These are phyloP conservation scores for Zygosaccharomyces sapae DNA, from an alignment of 1,139 yeast species.

Conservation along the genomic window DNA sequence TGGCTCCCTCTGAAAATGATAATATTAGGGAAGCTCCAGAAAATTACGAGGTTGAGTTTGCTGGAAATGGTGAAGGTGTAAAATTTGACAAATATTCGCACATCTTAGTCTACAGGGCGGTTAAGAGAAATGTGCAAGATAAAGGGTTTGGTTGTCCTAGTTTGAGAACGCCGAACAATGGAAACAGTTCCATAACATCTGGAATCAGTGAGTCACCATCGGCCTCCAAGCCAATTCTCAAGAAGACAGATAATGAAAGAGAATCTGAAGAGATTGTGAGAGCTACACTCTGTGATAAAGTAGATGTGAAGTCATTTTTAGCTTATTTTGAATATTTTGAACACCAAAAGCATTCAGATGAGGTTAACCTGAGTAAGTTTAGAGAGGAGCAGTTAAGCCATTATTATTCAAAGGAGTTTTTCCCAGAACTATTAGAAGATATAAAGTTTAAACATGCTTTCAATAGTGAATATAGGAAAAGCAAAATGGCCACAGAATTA, in stretches of 20 bases:
- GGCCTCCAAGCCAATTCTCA: slow-evolving; percentile 24
- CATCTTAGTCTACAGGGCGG: slow-evolving; percentile 26
- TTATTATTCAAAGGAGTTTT: slow-evolving; percentile 24
- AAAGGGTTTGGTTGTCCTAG: background rate
- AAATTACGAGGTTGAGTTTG: slow-evolving; percentile 7
- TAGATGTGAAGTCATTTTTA: slow-evolving; percentile 24
- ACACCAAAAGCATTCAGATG: slow-evolving; percentile 21
- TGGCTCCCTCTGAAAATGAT: slow-evolving; percentile 5
- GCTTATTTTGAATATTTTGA: slow-evolving; percentile 24
- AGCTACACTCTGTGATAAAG: slow-evolving; percentile 29
- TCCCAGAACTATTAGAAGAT: slow-evolving; percentile 18
- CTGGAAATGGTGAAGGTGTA: slow-evolving; percentile 18
- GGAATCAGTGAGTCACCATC: slow-evolving; percentile 1
- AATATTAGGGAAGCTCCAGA: slow-evolving; percentile 4
- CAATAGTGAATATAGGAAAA: slow-evolving; percentile 13
- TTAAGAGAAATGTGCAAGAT: slow-evolving; percentile 9
- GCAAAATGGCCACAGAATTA: slow-evolving; percentile 21
- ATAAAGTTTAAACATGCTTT: slow-evolving; percentile 4
- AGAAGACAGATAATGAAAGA: slow-evolving; percentile 21
- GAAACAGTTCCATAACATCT: slow-evolving; percentile 2
- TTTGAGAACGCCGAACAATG: background rate
- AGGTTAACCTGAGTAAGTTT: slow-evolving; percentile 17
- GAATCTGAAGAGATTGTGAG: slow-evolving; percentile 23
- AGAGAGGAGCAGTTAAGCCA: slow-evolving; percentile 28
- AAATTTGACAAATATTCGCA: slow-evolving; percentile 27